Base-by-base conservation (phyloP, 2,329 filamentous ascomycete genomes). In the Fusarium brachygibbosum region DNA sequence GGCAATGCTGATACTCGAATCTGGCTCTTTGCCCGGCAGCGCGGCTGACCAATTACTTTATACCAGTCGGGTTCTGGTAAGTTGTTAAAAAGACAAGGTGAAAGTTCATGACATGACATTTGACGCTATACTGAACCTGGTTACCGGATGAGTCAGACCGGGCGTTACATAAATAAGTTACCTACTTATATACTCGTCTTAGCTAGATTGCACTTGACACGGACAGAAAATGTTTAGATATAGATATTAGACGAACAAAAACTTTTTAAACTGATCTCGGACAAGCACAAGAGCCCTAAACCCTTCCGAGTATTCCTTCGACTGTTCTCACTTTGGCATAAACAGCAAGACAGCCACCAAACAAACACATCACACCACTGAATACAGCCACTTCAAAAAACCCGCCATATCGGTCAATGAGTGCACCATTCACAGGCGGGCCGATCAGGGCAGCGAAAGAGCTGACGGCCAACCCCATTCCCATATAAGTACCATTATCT, bases 401-500 rank as follows among this genome's bases (percentile, higher is more conserved):
- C 0, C 74, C 68, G 0, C 54, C 79, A 56, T 83, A 85, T 12
- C 52, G 69, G 5, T 79, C 75, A 5, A 87, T 13, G 11, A 82
- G 50, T 0, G 63, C 75, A 2, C 79, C 79, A 3, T 75, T 78
- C 0, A 79, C 69, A 0, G 76, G 76, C 5, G 72, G 74, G 0
- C 79, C 85, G 6, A 86, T 78, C 34, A 89, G 69, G 6, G 78
- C 79, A 1, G 80, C 83, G 32, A 87, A 51, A 0, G 80, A 79
- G 7, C 77, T 75, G 2, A 85, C 44, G 2, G 80, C 80, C 69
- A 86, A 78, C 1, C 81, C 82, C 76, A 86, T 85, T 17, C 86
- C 86, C 66, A 87, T 81, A 46, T 86, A 85, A 0, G 88, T 87
- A 2, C 88, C 88, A 21, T 88, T 60, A 1, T 72, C 58, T 1